These are phyloP conservation scores for Boletus sp. DNA, from an alignment of 768 basidiomycete genomes.

Conservation along the genomic window DNA sequence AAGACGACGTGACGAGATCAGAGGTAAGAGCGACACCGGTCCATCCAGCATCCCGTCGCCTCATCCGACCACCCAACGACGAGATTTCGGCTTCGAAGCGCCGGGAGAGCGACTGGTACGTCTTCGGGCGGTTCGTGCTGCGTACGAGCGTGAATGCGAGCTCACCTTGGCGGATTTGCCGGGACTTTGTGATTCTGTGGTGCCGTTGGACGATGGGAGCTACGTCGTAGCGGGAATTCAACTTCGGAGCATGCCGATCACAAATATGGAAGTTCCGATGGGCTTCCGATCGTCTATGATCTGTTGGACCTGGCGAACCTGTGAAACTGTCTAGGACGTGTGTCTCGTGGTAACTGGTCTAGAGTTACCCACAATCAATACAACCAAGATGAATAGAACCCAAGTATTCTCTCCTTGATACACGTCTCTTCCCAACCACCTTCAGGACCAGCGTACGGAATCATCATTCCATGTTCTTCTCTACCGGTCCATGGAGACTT, in stretches of 20 bases:
- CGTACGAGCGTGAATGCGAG: constrained; percentile 32
- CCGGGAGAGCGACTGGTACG: constrained; percentile 1
- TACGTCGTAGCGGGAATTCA: constrained; percentile 21
- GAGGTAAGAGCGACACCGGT: constrained; percentile 9
- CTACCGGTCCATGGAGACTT: too few species aligned
- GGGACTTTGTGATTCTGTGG: constrained; percentile 27
- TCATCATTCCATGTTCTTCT: too few species aligned
- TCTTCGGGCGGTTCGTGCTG: constrained; percentile 11
- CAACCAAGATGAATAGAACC: too few species aligned
- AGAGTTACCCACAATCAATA: too few species aligned
- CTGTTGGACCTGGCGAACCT: too few species aligned
- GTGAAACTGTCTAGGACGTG: too few species aligned
- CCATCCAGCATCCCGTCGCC: constrained; percentile 36
- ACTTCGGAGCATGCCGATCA: constrained; percentile 28
- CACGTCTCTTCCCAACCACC: too few species aligned
- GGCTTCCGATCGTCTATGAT: not conserved
- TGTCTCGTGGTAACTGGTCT: too few species aligned
- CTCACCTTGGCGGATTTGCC: constrained; percentile 61
- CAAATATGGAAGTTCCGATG: constrained; percentile 10
- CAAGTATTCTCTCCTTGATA: too few species aligned
- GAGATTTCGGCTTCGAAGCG: constrained; percentile 1
- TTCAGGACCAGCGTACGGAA: too few species aligned
- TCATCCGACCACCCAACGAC: constrained; percentile 43
- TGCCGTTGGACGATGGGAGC: constrained; percentile 12
- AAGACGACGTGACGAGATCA: constrained; percentile 13